Conservation (phyloP, 2,329 filamentous ascomycete species). For the Calonectria henricotiae region DNA sequence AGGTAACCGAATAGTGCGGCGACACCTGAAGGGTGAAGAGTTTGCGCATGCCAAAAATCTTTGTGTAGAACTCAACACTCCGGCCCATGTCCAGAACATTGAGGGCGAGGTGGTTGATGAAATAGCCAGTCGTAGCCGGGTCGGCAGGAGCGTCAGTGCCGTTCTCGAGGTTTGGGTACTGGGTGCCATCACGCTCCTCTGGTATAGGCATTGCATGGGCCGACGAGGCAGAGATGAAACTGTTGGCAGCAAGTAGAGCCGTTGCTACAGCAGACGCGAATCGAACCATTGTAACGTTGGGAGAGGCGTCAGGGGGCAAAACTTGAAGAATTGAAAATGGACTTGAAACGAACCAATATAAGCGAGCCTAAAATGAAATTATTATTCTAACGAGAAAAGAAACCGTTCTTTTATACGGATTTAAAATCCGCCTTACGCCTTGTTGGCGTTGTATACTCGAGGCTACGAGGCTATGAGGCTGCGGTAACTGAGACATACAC, state of each 20-base stretch:
- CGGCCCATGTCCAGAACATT: conserved; percentile 54
- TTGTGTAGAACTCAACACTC: conserved; percentile 56
- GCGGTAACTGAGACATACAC: no score
- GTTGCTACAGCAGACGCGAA: neutral
- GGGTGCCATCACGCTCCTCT: conserved; percentile 9
- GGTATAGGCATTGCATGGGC: conserved; percentile 8
- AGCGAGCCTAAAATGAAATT: neutral
- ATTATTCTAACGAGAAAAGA: neutral
- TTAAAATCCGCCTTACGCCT: no score
- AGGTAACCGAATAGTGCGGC: conserved; percentile 54
- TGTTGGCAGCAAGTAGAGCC: conserved; percentile 15
- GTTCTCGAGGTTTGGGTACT: conserved; percentile 25
- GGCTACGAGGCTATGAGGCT: no score
- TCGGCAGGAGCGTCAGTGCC: conserved; percentile 51
- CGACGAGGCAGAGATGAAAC: conserved; percentile 6
- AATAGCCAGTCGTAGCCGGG: conserved; percentile 55
- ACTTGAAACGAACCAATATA: neutral
- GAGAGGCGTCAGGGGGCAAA: neutral
- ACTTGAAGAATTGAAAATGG: neutral
- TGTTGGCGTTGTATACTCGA: no score
- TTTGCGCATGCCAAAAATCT: conserved; percentile 57
- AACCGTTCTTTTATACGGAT: no score
- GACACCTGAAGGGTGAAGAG: conserved; percentile 56
- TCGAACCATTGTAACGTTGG: conserved; percentile 17
- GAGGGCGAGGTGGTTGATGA: conserved; percentile 57